A percentile compares a stretch with the other conserved stretches of the same genome.
These are phyloP conservation scores for Sodiomyces alkalinus DNA, from an alignment of 2,329 filamentous ascomycete species.

Conservation along the genomic window DNA sequence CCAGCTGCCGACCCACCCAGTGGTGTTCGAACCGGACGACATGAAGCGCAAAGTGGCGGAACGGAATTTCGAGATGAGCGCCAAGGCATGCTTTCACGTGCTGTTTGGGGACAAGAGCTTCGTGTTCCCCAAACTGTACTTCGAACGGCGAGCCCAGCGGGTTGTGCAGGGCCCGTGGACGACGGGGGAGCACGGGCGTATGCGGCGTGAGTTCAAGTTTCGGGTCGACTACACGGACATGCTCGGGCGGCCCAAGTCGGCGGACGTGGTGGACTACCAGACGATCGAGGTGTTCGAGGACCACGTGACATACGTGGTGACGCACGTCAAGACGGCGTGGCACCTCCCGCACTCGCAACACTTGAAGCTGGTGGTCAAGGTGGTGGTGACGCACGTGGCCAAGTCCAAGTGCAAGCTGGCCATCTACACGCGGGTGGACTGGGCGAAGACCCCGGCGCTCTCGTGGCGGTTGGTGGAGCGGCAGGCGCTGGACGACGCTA, in stretches of 20 bases:
- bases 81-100: constrained; percentile 90
- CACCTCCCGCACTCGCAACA: constrained; percentile 68
- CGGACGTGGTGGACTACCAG: constrained; percentile 65
- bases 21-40: constrained; percentile 70
- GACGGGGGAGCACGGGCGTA: constrained; percentile 50
- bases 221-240: constrained; percentile 53
- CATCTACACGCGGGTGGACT: constrained; percentile 77
- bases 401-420: constrained; percentile 89
- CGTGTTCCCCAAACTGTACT: constrained; percentile 82
- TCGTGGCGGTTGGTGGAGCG: constrained; percentile 47
- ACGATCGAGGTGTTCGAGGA: constrained; percentile 72
- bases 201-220: constrained; percentile 70
- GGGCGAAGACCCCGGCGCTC: constrained; percentile 53
- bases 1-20: constrained; percentile 65
- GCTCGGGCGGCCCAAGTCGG: constrained; percentile 44
- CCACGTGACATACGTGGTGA: constrained; percentile 53
- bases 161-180: constrained; percentile 82
- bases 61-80: constrained; percentile 75
- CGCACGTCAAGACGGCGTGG: constrained; percentile 53
- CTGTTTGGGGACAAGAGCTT: constrained; percentile 94
- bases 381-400: constrained; percentile 83
- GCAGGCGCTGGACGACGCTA: constrained; percentile 61
- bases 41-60: constrained; percentile 65
- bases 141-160: constrained; percentile 62
- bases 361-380: constrained; percentile 75